Conservation (phyloP, 331 rosid species). For the Dryas integrifolia region DNA sequence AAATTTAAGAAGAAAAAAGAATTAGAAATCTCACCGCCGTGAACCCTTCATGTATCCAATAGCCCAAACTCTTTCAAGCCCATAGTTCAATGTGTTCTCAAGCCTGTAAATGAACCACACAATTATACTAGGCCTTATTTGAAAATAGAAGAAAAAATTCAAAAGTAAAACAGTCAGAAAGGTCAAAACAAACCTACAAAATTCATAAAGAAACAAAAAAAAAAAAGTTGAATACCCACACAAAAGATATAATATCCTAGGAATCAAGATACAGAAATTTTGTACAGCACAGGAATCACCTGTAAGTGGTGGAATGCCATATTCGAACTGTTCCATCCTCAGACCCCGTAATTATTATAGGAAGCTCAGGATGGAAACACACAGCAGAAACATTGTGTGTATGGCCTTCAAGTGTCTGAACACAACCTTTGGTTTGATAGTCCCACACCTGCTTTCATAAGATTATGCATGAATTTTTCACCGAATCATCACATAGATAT, state of each 20-base stretch:
- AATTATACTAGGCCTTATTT: constrained; percentile 6
- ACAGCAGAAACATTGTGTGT: constrained; percentile 99
- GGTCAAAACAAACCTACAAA: neutral
- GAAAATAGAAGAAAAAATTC: neutral
- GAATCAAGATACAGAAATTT: neutral
- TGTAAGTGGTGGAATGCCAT: constrained; percentile 97
- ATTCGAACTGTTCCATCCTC: constrained; percentile 99
- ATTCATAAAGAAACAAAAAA: neutral
- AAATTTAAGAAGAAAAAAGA: constrained; percentile 5
- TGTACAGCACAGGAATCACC: constrained; percentile 43
- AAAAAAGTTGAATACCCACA: neutral
- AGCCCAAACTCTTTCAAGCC: constrained; percentile 99
- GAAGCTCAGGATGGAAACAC: constrained; percentile 98
- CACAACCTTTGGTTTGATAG: constrained; percentile 99
- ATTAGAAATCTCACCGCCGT: constrained; percentile 65
- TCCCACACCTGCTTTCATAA: constrained; percentile 89
- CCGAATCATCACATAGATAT: constrained; percentile 19
- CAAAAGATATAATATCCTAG: neutral
- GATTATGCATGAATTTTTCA: constrained; percentile 23
- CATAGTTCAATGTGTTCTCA: constrained; percentile 93
- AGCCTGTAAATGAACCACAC: constrained; percentile 56
- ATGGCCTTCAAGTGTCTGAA: constrained; percentile 98
- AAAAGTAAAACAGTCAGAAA: neutral
- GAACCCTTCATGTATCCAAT: constrained; percentile 97
- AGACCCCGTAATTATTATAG: constrained; percentile 96